phyloP scores from a whole-genome alignment of 306 rosid genomes.

The Cucumis cinereus region DNA sequence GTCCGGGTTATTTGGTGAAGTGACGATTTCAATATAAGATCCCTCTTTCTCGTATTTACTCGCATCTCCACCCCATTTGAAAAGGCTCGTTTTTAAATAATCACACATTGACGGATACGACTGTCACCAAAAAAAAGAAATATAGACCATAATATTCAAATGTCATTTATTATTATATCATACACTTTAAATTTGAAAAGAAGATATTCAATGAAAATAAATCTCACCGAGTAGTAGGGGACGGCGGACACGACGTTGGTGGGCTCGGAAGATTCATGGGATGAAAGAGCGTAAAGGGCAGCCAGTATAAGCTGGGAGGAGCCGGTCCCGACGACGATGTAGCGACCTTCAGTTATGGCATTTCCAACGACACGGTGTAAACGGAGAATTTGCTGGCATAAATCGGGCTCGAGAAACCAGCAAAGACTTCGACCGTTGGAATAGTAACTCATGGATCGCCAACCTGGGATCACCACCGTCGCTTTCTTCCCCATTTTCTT shows the following conservation, averaged over 20 bases:
- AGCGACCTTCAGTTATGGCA: slow-evolving; percentile 53
- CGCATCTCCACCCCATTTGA: slow-evolving; percentile 80
- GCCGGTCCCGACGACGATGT: slow-evolving; percentile 83
- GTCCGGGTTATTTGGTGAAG: slow-evolving; percentile 93
- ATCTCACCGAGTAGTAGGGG: slow-evolving; percentile 75
- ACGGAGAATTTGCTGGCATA: slow-evolving; percentile 46
- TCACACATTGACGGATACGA: slow-evolving; percentile 60
- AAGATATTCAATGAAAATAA: neutral
- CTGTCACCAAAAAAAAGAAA: no score
- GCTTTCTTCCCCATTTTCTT: slow-evolving; percentile 46
- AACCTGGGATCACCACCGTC: slow-evolving; percentile 50
- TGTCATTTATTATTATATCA: no score
- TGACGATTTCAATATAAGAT: slow-evolving; percentile 70
- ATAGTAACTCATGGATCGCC: slow-evolving; percentile 69
- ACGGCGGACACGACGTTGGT: slow-evolving; percentile 46
- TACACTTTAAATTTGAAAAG: neutral
- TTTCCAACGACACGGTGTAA: slow-evolving; percentile 62
- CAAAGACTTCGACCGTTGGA: slow-evolving; percentile 44
- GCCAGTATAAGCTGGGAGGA: slow-evolving; percentile 84
- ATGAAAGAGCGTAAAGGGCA: slow-evolving; percentile 65
- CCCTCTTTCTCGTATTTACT: slow-evolving; percentile 26
- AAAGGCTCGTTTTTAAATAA: slow-evolving; percentile 61
- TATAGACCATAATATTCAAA: no score
- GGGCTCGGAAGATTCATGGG: slow-evolving; percentile 31
- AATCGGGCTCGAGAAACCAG: slow-evolving; percentile 72